phyloP scores from a whole-genome alignment of 805 yeast genomes.

The Candida ovalis region DNA sequence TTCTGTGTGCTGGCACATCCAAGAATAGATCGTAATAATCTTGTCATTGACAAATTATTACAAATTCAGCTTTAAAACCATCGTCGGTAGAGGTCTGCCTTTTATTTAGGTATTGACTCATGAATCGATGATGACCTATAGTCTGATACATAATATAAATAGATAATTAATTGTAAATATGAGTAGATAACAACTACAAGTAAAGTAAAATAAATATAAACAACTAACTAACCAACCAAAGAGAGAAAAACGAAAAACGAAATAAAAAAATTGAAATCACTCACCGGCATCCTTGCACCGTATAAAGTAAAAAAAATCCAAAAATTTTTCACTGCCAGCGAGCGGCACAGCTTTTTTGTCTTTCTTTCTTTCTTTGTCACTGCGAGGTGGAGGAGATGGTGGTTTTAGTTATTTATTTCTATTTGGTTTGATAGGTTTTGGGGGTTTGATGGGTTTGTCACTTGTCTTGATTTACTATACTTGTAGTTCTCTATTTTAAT shows the following conservation, averaged over 20 bases:
- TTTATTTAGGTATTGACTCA: conserved; percentile 55
- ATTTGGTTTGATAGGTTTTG: too few species aligned
- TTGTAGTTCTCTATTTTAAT: background rate
- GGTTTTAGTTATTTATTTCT: too few species aligned
- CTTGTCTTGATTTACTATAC: too few species aligned
- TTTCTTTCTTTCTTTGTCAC: too few species aligned
- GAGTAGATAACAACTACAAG: background rate
- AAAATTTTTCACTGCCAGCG: too few species aligned
- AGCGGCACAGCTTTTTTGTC: too few species aligned
- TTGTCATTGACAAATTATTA: background rate
- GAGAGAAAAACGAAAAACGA: too few species aligned
- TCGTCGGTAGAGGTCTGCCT: conserved; percentile 93
- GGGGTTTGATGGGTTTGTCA: background rate
- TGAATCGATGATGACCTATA: conserved; percentile 96
- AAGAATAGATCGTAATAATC: conserved; percentile 5
- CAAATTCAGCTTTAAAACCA: conserved; percentile 85
- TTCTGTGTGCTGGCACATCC: conserved; percentile 24
- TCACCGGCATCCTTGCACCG: too few species aligned
- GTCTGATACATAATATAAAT: conserved; percentile 56
- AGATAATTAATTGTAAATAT: background rate
- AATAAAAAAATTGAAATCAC: too few species aligned
- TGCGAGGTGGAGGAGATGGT: too few species aligned
- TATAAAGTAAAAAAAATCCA: too few species aligned
- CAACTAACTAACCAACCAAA: too few species aligned
- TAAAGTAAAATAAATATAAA: background rate